Conservation (phyloP, 495 filamentous ascomycete genomes). For the Xylona heveae region DNA sequence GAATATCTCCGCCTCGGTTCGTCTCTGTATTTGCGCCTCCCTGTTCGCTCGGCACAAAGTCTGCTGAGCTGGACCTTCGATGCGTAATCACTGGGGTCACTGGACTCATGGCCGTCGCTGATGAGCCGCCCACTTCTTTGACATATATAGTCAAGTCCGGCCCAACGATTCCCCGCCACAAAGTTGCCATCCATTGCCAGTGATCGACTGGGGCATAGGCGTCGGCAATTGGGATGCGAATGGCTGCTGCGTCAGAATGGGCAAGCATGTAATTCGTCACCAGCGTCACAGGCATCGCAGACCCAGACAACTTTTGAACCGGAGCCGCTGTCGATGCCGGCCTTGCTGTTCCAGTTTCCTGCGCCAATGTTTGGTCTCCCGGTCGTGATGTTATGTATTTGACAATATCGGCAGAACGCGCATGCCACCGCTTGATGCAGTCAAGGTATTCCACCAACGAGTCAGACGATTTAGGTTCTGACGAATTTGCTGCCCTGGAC, state of each 20-base stretch:
- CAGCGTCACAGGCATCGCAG: conserved; percentile 40
- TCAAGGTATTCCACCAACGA: conserved; percentile 41
- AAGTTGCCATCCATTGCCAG: conserved; percentile 95
- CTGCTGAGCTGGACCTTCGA: neutral
- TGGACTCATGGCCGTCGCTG: neutral
- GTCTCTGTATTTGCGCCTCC: too few relatives aligned
- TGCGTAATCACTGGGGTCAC: neutral
- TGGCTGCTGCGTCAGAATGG: conserved; percentile 51
- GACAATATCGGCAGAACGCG: conserved; percentile 40
- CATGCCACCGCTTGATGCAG: conserved; percentile 54
- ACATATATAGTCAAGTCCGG: conserved; percentile 72
- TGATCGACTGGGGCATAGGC: conserved; percentile 68
- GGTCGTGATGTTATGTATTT: conserved; percentile 30
- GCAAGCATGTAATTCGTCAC: conserved; percentile 60
- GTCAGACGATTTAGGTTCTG: conserved; percentile 6
- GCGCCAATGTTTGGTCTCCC: neutral
- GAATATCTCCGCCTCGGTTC: too few relatives aligned
- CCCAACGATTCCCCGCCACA: conserved; percentile 76
- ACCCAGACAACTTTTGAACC: conserved; percentile 4
- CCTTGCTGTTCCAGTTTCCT: neutral
- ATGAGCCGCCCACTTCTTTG: too few relatives aligned
- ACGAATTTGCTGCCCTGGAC: neutral
- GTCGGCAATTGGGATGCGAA: conserved; percentile 49
- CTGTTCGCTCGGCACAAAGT: too few relatives aligned
- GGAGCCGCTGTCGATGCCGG: conserved; percentile 1